Evolutionary conservation across 2,329 filamentous ascomycete species (phyloP).

Genomic region (Cercospora sp.): DNA sequence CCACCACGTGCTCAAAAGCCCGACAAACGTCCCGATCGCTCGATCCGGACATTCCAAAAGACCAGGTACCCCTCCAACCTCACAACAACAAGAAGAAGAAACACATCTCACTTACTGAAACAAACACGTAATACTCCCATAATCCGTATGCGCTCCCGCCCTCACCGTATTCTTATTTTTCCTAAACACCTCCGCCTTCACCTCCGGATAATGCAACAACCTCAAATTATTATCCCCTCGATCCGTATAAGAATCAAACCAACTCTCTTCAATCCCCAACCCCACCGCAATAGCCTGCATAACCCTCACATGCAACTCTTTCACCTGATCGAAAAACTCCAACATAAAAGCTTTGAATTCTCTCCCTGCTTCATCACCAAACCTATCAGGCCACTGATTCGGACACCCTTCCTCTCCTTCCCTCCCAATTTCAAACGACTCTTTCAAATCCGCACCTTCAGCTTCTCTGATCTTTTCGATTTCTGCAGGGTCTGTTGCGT

Average conservation of each 20-base stretch:
- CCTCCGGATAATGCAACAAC: slow-evolving; percentile 52
- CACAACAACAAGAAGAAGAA: background rate
- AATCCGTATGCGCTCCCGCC: slow-evolving; percentile 75
- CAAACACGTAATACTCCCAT: slow-evolving; percentile 54
- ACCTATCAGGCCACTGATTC: slow-evolving; percentile 73
- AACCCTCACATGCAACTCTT: slow-evolving; percentile 72
- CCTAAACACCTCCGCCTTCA: slow-evolving; percentile 59
- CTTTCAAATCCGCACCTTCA: slow-evolving; percentile 55
- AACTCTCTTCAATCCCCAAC: slow-evolving; percentile 66
- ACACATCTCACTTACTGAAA: slow-evolving; percentile 40
- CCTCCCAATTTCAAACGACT: slow-evolving; percentile 61
- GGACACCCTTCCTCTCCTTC: slow-evolving; percentile 62
- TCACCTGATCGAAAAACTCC: slow-evolving; percentile 72
- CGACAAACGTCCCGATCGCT: background rate
- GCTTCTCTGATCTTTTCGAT: slow-evolving; percentile 57
- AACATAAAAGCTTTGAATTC: slow-evolving; percentile 72
- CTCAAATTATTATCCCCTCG: slow-evolving; percentile 65
- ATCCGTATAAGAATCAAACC: slow-evolving; percentile 75
- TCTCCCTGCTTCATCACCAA: slow-evolving; percentile 58
- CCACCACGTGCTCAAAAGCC: slow-evolving; percentile 5
- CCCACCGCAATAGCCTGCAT: slow-evolving; percentile 62
- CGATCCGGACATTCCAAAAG: background rate
- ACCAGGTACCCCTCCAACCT: background rate
- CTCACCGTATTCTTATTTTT: slow-evolving; percentile 55
- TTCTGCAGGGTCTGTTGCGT: slow-evolving; percentile 55